Evolutionary conservation across 192 early-diverging fungal genomes (phyloP).

Genomic region (Backusella morwellensis): DNA sequence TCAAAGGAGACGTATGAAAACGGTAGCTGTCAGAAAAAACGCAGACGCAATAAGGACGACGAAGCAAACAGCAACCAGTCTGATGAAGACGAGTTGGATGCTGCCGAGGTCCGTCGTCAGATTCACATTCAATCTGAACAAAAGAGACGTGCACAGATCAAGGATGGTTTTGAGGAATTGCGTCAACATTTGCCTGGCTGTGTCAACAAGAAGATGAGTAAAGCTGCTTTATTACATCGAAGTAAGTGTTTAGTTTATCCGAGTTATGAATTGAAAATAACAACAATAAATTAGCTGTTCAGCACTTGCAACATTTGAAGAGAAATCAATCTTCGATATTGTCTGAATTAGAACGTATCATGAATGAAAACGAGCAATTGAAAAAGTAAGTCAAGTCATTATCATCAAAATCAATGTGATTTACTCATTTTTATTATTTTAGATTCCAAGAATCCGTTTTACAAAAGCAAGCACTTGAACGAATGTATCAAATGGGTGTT

Average conservation of each 20-base stretch:
- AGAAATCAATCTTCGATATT: constrained; percentile 30
- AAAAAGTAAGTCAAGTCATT: constrained; percentile 8
- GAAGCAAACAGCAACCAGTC: background rate
- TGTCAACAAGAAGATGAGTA: constrained; percentile 41
- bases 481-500: constrained; percentile 28
- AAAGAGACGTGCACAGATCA: constrained; percentile 44
- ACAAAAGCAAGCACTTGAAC: constrained; percentile 35
- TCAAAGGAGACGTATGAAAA: constrained; percentile 35
- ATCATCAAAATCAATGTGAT: background rate
- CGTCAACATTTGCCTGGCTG: constrained; percentile 36
- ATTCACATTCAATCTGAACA: constrained; percentile 47
- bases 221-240: constrained; percentile 38
- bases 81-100: constrained; percentile 22
- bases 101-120: constrained; percentile 40
- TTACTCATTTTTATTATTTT: background rate
- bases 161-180: constrained; percentile 44
- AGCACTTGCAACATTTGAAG: constrained; percentile 41
- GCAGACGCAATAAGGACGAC: constrained; percentile 1
- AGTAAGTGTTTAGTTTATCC: constrained; percentile 15
- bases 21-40: constrained; percentile 22
- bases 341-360: constrained; percentile 22
- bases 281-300: constrained; percentile 19
- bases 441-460: constrained; percentile 33
- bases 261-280: background rate
- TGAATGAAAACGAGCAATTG: constrained; percentile 19